A percentile compares a stretch with the other conserved stretches of the same genome.
These are phyloP conservation scores for Blastobotrys malaysiensis DNA, from an alignment of 1,139 yeast genomes.

Conservation along the genomic window DNA sequence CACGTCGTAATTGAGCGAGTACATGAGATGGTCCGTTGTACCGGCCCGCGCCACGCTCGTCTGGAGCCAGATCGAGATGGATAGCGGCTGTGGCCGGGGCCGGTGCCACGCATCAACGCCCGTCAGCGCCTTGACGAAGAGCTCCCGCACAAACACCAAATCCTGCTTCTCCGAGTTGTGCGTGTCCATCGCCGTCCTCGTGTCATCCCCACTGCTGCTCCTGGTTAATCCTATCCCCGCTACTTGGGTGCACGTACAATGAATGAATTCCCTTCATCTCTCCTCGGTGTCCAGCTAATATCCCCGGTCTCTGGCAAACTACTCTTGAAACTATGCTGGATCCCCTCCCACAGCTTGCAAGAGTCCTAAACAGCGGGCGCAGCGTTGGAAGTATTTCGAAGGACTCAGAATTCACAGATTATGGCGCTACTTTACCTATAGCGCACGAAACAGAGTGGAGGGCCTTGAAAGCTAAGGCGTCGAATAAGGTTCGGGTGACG, in stretches of 20 bases:
- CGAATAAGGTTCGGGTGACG: background rate
- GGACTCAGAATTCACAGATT: background rate
- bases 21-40: slow-evolving; percentile 66
- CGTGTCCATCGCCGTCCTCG: background rate
- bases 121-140: slow-evolving; percentile 57
- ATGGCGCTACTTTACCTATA: background rate
- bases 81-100: slow-evolving; percentile 63
- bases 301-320: background rate
- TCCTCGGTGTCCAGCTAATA: background rate
- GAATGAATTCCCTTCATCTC: background rate
- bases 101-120: slow-evolving; percentile 78
- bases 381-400: background rate
- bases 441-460: background rate
- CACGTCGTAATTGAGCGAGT: slow-evolving; percentile 84
- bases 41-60: slow-evolving; percentile 73
- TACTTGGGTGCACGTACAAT: background rate
- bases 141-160: slow-evolving; percentile 51
- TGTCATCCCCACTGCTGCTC: background rate
- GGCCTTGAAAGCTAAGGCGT: background rate
- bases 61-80: slow-evolving; percentile 51
- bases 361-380: background rate
- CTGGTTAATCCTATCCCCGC: no score
- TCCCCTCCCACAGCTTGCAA: background rate
- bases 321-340: background rate
- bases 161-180: slow-evolving; percentile 32